Base-by-base conservation (phyloP, 2,329 filamentous ascomycete species). In the Fusarium sp. region DNA sequence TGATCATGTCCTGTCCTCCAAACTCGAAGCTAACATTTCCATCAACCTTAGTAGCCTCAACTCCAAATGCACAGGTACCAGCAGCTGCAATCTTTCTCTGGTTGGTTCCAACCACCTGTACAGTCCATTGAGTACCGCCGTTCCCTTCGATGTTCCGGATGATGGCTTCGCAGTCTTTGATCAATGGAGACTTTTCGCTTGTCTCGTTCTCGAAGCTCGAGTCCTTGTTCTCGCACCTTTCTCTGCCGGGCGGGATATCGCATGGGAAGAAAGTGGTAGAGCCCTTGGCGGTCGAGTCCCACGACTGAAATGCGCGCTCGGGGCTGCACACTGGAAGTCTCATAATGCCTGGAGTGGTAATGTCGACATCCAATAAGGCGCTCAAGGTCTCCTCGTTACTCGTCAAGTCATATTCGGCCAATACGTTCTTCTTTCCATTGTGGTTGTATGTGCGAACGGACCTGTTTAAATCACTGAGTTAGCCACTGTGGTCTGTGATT, bases 21-120 rank as follows among this genome's bases (percentile, higher is more conserved):
- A 52, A 24, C 14, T 24, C 5, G 20, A 43, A 52, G 26, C 43
- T 1, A 2, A 43, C 30, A 7, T 52, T 52, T 43, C 49, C 49
- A 33, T 52, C 17, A 11, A 33, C 26, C 19, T 19, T 7, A 1
- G 19, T 52, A 8, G 49, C 22, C 37, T 44, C 49, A 44, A 52
- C 49, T 19, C 49, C 49, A 33, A 52, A 33, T 15, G 26, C 49
- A 19, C 37, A 52, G 37, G 37, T 52, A 7, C 28, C 26, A 33
- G 30, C 14, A 17, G 2, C 7, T 4, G 10, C 49, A 14, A 33
- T 49, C 46, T 49, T 6, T n/a, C 20, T 5, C 14, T 7, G 26
- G 26, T 28, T 28, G 26, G 8, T 28, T 28, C 26, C 26, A 28
- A 28, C 26, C 9, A 10, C 26, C 26, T 28, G 9, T 28, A 28